Evolutionary conservation across 2,329 filamentous ascomycete genomes (phyloP).

Genomic region (Diatrype stigma): DNA sequence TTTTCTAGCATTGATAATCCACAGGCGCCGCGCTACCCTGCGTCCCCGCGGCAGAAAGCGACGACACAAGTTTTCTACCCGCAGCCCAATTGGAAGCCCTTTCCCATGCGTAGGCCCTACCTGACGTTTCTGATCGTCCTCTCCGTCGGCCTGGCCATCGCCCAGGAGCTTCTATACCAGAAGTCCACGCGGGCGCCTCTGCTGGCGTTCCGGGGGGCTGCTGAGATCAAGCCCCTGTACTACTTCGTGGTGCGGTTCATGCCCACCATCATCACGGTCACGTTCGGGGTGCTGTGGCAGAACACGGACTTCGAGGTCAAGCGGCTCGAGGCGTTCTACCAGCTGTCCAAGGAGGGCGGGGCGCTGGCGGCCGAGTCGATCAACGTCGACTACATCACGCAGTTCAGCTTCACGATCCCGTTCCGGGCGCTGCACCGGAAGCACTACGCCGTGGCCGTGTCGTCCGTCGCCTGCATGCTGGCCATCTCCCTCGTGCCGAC

Average conservation of each 20-base stretch:
- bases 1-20: slow-evolving; percentile 23
- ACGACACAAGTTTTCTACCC: slow-evolving; percentile 54
- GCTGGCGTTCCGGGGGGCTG: slow-evolving; percentile 45
- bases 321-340: slow-evolving; percentile 63
- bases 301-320: slow-evolving; percentile 63
- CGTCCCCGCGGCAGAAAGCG: slow-evolving; percentile 32
- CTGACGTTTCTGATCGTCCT: slow-evolving; percentile 49
- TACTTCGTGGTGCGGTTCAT: slow-evolving; percentile 63
- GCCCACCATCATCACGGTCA: slow-evolving; percentile 57
- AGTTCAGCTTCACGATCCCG: slow-evolving; percentile 62
- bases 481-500: slow-evolving; percentile 67
- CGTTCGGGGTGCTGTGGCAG: slow-evolving; percentile 63
- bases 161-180: slow-evolving; percentile 53
- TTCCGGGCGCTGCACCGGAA: slow-evolving; percentile 56
- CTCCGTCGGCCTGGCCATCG: slow-evolving; percentile 47
- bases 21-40: slow-evolving; percentile 32
- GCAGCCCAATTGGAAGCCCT: slow-evolving; percentile 63
- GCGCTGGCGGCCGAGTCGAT: slow-evolving; percentile 62
- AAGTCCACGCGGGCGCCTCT: slow-evolving; percentile 41
- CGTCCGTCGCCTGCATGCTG: slow-evolving; percentile 60
- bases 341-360: slow-evolving; percentile 57
- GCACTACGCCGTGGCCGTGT: slow-evolving; percentile 66
- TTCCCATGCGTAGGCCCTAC: slow-evolving; percentile 61
- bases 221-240: slow-evolving; percentile 43
- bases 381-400: slow-evolving; percentile 71